Evolutionary conservation across 331 rosid genomes (phyloP).

Genomic region (Erythrophleum ivorense): DNA sequence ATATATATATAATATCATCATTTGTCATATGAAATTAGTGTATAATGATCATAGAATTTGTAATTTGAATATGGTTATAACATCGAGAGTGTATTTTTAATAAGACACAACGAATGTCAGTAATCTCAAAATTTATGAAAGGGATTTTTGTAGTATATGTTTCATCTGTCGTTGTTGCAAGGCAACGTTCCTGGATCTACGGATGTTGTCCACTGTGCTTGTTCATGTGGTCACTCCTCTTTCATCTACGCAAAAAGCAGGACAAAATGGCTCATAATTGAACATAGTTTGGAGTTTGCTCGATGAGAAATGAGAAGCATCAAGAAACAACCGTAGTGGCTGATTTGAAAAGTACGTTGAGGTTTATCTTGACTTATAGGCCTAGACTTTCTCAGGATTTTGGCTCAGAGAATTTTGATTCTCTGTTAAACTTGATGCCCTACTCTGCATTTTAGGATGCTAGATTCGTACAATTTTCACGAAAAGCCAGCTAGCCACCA

Average conservation of each 20-base stretch:
- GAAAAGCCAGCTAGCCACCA: constrained; percentile 46
- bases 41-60: not conserved
- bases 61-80: not conserved
- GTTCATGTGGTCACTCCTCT: constrained; percentile 24
- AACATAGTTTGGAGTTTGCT: not conserved
- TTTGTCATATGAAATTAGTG: not conserved
- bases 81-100: not conserved
- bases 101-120: constrained; percentile 15
- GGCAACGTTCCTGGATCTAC: constrained; percentile 40
- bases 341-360: not conserved
- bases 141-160: not conserved
- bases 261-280: constrained; percentile 22
- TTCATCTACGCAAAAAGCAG: not conserved
- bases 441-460: constrained; percentile 39
- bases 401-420: constrained; percentile 40
- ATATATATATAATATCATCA: not conserved
- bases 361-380: not conserved
- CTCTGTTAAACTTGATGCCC: constrained; percentile 39
- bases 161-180: constrained; percentile 7
- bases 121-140: not conserved
- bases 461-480: constrained; percentile 50
- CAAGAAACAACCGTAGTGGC: not conserved
- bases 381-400: constrained; percentile 7
- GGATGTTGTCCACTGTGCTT: constrained; percentile 36
- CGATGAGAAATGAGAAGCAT: not conserved